Conservation (phyloP, 805 yeast genomes). For the Starmerella asiatica region DNA sequence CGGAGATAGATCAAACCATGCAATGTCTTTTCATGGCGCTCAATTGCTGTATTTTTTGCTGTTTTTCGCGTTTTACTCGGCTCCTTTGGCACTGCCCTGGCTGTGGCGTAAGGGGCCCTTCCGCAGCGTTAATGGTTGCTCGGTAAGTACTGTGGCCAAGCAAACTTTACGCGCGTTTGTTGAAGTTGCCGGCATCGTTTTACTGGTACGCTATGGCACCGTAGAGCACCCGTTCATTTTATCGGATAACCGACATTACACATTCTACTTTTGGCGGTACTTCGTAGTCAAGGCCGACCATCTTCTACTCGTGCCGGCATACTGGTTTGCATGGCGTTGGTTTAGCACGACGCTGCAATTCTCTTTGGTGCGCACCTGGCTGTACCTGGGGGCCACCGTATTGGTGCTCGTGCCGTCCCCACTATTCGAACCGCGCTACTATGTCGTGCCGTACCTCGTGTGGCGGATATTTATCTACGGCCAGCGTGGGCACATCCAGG, state of each 20-base stretch:
- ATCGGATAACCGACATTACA: constrained; percentile 89
- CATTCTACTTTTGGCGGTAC: constrained; percentile 70
- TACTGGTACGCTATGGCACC: constrained; percentile 30
- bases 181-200: constrained; percentile 14
- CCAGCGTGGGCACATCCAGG: constrained; percentile 31
- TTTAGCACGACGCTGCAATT: constrained; percentile 25
- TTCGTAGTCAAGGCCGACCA: constrained; percentile 31
- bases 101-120: neutral
- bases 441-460: constrained; percentile 62
- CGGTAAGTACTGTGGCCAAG: neutral
- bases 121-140: too few relatives aligned
- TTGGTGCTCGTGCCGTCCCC: constrained; percentile 78
- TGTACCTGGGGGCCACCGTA: constrained; percentile 39
- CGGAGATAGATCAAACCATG: constrained; percentile 85
- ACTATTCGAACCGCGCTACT: constrained; percentile 85
- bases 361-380: constrained; percentile 22
- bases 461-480: constrained; percentile 47
- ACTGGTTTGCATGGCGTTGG: constrained; percentile 43
- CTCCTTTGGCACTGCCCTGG: constrained; percentile 59
- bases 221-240: constrained; percentile 77
- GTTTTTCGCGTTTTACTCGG: constrained; percentile 50
- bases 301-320: constrained; percentile 46
- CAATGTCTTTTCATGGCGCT: constrained; percentile 53
- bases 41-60: constrained; percentile 69
- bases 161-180: neutral